Conservation (phyloP, 257 asterid genomes). For the Coffea canephora region DNA sequence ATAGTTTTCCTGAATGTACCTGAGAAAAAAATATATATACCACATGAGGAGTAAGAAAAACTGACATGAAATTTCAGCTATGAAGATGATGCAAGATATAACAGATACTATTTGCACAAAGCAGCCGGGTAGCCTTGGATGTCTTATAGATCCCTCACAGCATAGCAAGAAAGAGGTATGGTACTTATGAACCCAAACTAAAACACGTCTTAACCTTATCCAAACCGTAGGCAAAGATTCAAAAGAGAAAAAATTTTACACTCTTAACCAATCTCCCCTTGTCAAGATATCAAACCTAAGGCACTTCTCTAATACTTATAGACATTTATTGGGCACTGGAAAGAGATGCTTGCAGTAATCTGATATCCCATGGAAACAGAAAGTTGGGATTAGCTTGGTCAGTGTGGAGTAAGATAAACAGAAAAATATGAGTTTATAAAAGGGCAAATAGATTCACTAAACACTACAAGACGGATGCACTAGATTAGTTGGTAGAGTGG, state of each 20-base stretch:
- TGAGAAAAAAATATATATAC: slow-evolving; percentile 27
- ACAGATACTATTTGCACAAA: not conserved
- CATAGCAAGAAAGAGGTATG: not conserved
- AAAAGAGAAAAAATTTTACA: not conserved
- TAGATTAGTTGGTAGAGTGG: not conserved
- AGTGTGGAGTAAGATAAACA: not conserved
- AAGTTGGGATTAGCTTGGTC: not conserved
- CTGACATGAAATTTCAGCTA: not conserved
- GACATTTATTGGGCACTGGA: not conserved
- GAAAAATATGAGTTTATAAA: not conserved
- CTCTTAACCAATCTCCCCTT: not conserved
- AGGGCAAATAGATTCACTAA: not conserved
- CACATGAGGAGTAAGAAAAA: slow-evolving; percentile 17
- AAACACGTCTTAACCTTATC: not conserved
- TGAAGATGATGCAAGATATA: not conserved
- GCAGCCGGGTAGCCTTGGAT: not conserved
- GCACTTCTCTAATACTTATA: not conserved
- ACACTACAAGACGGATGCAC: not conserved
- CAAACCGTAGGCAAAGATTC: not conserved
- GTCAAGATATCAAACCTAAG: not conserved
- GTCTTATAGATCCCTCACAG: not conserved
- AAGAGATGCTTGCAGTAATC: not conserved
- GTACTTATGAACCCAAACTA: not conserved
- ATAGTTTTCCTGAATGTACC: slow-evolving; percentile 91
- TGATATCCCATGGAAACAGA: too few species aligned